phyloP scores from a whole-genome alignment of 345 rosid genomes.

The Hypericum androsaemum region DNA sequence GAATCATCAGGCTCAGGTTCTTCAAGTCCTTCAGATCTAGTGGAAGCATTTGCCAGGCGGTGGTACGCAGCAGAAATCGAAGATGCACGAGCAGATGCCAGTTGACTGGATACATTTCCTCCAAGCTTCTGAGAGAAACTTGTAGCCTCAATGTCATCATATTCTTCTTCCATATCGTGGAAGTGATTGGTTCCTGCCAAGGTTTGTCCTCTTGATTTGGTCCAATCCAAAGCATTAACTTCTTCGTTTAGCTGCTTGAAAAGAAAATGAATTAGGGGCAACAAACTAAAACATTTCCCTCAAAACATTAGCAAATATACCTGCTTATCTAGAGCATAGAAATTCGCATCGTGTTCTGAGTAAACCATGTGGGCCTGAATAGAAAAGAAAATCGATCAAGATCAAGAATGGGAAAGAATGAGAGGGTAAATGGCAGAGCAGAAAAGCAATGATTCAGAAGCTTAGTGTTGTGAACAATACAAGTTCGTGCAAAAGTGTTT shows the following conservation, averaged over 20 bases:
- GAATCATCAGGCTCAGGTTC: constrained; percentile 66
- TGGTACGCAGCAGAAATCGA: constrained; percentile 85
- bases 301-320: constrained; percentile 25
- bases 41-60: constrained; percentile 36
- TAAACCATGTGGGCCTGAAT: constrained; percentile 88
- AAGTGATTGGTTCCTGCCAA: constrained; percentile 32
- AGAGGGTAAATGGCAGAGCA: neutral
- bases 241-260: constrained; percentile 67
- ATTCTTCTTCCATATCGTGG: constrained; percentile 33
- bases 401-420: constrained; percentile 11
- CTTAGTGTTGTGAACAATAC: constrained; percentile 27
- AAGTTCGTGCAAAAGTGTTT: constrained; percentile 90
- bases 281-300: neutral
- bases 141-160: constrained; percentile 19
- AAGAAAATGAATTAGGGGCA: neutral
- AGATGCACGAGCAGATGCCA: constrained; percentile 59
- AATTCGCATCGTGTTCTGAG: constrained; percentile 83
- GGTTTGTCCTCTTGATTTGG: constrained; percentile 66
- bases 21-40: constrained; percentile 26
- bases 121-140: constrained; percentile 51
- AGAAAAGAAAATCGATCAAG: neutral
- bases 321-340: constrained; percentile 75
- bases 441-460: neutral
- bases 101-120: constrained; percentile 39
- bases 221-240: constrained; percentile 82